Evolutionary conservation across 176 grass and related monocot species (phyloP).

Genomic region (Alloteropsis semialata): DNA sequence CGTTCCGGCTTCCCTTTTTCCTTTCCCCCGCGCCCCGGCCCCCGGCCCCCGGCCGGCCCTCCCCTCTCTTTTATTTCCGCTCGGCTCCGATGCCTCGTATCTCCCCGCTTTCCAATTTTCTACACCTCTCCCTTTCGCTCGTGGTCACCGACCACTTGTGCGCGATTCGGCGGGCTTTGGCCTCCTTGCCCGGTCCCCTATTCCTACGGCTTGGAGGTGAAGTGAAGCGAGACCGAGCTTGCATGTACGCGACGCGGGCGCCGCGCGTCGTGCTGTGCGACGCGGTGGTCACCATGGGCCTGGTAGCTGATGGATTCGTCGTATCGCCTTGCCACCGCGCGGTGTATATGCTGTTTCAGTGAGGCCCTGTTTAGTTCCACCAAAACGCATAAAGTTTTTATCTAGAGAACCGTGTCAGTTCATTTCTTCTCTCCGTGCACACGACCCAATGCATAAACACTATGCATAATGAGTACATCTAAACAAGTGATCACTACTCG

Average conservation of each 20-base stretch:
- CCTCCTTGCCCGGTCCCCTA: neutral
- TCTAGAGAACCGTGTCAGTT: too few species aligned
- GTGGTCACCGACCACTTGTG: constrained; percentile 25
- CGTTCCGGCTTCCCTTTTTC: constrained; percentile 26
- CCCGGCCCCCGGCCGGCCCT: neutral
- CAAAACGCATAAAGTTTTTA: too few species aligned
- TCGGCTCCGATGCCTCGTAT: constrained; percentile 31
- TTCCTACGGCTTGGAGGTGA: constrained; percentile 12
- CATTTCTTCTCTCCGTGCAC: too few species aligned
- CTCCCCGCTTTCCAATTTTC: neutral
- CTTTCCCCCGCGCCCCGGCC: neutral
- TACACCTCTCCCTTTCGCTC: neutral
- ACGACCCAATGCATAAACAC: too few species aligned
- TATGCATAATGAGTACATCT: too few species aligned
- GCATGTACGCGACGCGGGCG: neutral
- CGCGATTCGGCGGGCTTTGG: neutral
- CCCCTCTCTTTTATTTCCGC: neutral
- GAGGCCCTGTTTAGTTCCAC: too few species aligned
- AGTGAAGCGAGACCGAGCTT: neutral
- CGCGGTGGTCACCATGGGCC: neutral
- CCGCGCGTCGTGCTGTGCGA: neutral
- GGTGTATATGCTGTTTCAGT: neutral
- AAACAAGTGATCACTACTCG: too few species aligned
- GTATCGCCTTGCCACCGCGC: neutral
- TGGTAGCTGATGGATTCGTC: neutral